Conservation (phyloP, 1,284 basidiomycete species). For the Cryptococcus maquisensis region DNA sequence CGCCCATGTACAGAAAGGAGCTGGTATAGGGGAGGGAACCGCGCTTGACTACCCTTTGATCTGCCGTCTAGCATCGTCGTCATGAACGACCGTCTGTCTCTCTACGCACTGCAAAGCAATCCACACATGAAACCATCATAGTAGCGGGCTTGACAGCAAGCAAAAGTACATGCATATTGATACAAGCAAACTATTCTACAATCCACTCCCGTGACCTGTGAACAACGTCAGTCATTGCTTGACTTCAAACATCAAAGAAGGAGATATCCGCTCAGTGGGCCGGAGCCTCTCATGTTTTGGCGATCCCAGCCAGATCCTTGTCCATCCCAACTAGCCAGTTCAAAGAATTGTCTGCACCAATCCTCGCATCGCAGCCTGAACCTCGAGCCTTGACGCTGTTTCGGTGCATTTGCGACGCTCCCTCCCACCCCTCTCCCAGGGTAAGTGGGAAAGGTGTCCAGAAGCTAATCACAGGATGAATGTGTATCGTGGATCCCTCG, state of each 20-base stretch:
- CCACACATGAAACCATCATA: too few species aligned
- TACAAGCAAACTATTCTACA: too few species aligned
- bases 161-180: too few species aligned
- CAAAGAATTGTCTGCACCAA: slow-evolving; percentile 18
- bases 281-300: slow-evolving; percentile 7
- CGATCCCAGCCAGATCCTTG: slow-evolving; percentile 9
- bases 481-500: slow-evolving; percentile 21
- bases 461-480: not conserved
- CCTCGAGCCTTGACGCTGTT: slow-evolving; percentile 20
- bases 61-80: too few species aligned
- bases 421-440: not conserved
- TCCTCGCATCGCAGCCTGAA: slow-evolving; percentile 22
- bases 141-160: too few species aligned
- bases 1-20: too few species aligned
- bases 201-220: not conserved
- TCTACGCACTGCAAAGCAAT: too few species aligned
- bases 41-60: too few species aligned
- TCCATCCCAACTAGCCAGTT: not conserved
- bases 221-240: not conserved
- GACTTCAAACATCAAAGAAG: not conserved
- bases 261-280: slow-evolving; percentile 13
- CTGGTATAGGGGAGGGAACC: too few species aligned
- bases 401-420: slow-evolving; percentile 9
- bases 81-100: too few species aligned
- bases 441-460: not conserved